A percentile compares a stretch with the other conserved stretches of the same genome.
phyloP scores from a whole-genome alignment of 192 early-diverging fungal species.

The Coemansia brasiliensis region DNA sequence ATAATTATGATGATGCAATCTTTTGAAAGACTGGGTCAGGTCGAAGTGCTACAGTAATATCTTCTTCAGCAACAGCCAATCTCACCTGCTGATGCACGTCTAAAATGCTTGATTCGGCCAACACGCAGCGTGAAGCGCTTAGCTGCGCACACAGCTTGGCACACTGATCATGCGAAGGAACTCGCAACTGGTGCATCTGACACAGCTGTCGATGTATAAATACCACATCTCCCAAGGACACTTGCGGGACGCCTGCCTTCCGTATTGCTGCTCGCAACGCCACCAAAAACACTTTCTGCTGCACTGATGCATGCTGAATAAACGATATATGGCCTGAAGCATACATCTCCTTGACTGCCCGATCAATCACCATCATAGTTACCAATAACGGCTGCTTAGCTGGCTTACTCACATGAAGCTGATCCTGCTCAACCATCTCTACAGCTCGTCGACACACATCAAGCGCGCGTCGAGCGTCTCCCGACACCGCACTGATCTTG shows the following conservation, averaged over 20 bases:
- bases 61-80: constrained; percentile 73
- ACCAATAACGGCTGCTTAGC: constrained; percentile 18
- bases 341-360: constrained; percentile 87
- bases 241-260: constrained; percentile 69
- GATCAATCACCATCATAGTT: constrained; percentile 70
- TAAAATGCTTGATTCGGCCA: constrained; percentile 64
- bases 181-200: constrained; percentile 61
- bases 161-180: constrained; percentile 62
- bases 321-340: constrained; percentile 72
- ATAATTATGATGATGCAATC: constrained; percentile 31
- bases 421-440: constrained; percentile 64
- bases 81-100: constrained; percentile 69
- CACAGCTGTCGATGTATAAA: constrained; percentile 69
- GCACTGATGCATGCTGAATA: constrained; percentile 69
- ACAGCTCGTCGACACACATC: constrained; percentile 88
- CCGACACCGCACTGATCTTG: constrained; percentile 93
- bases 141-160: constrained; percentile 64
- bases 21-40: constrained; percentile 63
- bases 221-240: constrained; percentile 71
- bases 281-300: constrained; percentile 87
- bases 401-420: constrained; percentile 4
- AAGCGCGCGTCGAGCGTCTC: constrained; percentile 91
- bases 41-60: constrained; percentile 75
- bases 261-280: constrained; percentile 64
- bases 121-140: constrained; percentile 61